Base-by-base conservation (phyloP, 148 eudicot species). In the Tetragonia tetragonoides region DNA sequence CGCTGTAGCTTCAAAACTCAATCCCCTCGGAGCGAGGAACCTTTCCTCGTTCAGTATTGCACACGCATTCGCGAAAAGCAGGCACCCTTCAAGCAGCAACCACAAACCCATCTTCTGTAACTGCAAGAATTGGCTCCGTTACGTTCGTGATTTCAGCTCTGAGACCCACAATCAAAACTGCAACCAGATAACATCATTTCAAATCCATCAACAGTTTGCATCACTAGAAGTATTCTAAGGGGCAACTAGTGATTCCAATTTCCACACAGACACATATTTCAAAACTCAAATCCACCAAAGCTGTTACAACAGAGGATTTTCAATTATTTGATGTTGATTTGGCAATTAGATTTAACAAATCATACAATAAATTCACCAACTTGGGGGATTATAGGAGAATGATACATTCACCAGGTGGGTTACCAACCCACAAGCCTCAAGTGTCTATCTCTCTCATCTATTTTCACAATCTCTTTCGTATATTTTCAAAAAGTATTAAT, bases 41-140 rank as follows among this genome's bases (percentile, higher is more conserved):
- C 98, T 85, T 62, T 93, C 98, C 81, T 93, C 98, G 23, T 93
- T 93, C 54, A 93, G 71, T 87, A 93, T 90, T 44, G 98, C 98
- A 71, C 91, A 80, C 46, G 97, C 92, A 77, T 93, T 93, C n/a
- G 94, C 97, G 82, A 91, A 85, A 75, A 93, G 97, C 77, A 93
- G 85, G 82, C 89, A 85, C 65, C 97, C 97, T 80, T 93, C 94
- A 10, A 93, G 85, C 77, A 91, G 80, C 9, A 90, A 88, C 97
- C 97, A 91, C 74, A 93, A 81, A 71, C 98, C 97, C 98, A 91
- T 90, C 81, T 51, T 74, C 85, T 78, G 85, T 79, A 80, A 78
- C 34, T 28, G 34, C 34, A 0, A 28, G 34, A 28, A 28, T 28
- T 28, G 15, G 57, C 34, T 2, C 17, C 44, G 59, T 71, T 60